Base-by-base conservation (phyloP, 2,329 filamentous ascomycete species). In the Coleophoma cylindrospora region DNA sequence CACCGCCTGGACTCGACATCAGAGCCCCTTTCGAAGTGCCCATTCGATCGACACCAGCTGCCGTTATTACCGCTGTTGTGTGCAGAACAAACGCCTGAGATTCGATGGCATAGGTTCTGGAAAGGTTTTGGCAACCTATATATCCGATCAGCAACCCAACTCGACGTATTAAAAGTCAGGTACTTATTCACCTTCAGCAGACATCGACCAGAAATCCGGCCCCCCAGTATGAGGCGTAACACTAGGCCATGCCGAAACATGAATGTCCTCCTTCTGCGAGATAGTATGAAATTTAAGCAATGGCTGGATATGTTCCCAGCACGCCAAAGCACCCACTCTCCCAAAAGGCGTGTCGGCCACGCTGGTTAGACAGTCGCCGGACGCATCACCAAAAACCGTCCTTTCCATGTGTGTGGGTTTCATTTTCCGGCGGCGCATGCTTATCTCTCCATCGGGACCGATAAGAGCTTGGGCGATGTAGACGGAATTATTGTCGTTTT, bases 331-430 rank as follows among this genome's bases (percentile, higher is more conserved):
- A 27, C 55, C 56, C 11, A 58, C 50, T 4, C 34, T 50, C 11
- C 49, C 48, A 14, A 47, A 70, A 17, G 70, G 68, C 1, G 72
- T 74, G 49, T 51, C 46, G 1, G 49, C 53, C 9, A 56, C 59
- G 40, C 57, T 58, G 8, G 45, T 61, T 36, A 76, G 71, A 17
- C 75, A 74, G 53, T 79, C 74, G 3, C 77, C 77, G 0, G 73
- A 70, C 12, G 74, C 77, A 46, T 81, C 78, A 2, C 78, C 78
- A 53, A 77, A 81, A 17, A 80, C 68, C 6, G 78, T 72, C 27
- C 74, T 70, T 63, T 80, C 77, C 34, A 80, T 75, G 55, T 80
- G 76, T 2, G 77, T 80, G 2, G 77, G 73, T 60, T 74, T 75
- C 54, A 81, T 75, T 66, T 82, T 81, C 54, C 77, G 72, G 15